Evolutionary conservation across 202 grass and related monocot genomes (phyloP).

Genomic region (Cymbopogon flexuosus): DNA sequence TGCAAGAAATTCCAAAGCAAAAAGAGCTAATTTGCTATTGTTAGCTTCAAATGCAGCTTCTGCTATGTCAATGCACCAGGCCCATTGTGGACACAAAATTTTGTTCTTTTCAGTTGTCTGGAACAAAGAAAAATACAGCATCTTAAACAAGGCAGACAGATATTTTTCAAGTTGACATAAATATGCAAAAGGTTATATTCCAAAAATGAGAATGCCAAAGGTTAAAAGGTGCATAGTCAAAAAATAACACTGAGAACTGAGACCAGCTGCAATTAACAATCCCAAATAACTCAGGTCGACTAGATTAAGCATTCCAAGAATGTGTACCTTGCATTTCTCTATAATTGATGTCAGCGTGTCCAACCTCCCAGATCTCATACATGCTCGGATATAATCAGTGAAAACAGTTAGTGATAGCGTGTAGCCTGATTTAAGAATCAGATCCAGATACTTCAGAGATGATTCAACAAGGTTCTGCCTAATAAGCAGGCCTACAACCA

Average conservation of each 20-base stretch:
- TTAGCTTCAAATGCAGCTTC: constrained; percentile 79
- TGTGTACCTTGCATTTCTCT: constrained; percentile 97
- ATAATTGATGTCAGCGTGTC: constrained; percentile 71
- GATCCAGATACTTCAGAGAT: constrained; percentile 74
- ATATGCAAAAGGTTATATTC: constrained; percentile 1
- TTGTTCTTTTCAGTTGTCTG: constrained; percentile 87
- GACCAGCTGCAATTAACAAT: background rate
- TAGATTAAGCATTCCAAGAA: constrained; percentile 16
- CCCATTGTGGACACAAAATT: constrained; percentile 64
- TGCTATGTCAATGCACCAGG: constrained; percentile 58
- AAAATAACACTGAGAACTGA: background rate
- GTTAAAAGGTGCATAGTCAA: background rate
- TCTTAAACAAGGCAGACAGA: constrained; percentile 2
- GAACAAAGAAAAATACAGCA: background rate
- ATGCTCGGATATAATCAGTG: constrained; percentile 52
- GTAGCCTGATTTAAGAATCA: constrained; percentile 75
- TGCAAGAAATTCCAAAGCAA: constrained; percentile 70
- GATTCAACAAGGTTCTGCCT: constrained; percentile 58
- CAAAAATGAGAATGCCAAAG: constrained; percentile 24
- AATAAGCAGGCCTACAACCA: constrained; percentile 73
- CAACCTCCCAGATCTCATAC: constrained; percentile 65
- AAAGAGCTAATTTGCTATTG: constrained; percentile 71
- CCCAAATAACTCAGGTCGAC: background rate
- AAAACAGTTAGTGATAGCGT: constrained; percentile 52
- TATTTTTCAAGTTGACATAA: constrained; percentile 19